Conservation (phyloP, 2,329 filamentous ascomycete genomes). For the Pseudogymnoascus sp. region DNA sequence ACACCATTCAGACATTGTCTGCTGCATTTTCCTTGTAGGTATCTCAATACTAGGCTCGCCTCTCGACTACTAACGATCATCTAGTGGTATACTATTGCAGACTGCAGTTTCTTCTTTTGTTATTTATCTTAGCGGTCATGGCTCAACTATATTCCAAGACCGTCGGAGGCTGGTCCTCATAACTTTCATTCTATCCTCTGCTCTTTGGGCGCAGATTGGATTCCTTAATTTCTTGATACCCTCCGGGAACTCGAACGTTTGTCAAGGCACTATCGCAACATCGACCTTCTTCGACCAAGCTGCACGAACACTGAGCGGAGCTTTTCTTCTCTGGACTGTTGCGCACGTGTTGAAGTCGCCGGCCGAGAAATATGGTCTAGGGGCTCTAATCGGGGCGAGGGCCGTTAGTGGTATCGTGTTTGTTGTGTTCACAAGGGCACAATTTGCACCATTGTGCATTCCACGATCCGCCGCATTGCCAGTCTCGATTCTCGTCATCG, state of each 20-base stretch:
- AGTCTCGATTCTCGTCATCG: conserved; percentile 25
- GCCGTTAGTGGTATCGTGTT: conserved; percentile 25
- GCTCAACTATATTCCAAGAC: conserved; percentile 27
- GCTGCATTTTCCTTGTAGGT: conserved; percentile 31
- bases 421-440: conserved; percentile 27
- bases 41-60: neutral
- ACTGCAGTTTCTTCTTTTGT: conserved; percentile 26
- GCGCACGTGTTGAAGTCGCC: conserved; percentile 25
- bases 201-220: conserved; percentile 25
- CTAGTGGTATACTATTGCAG: conserved; percentile 29
- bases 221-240: conserved; percentile 27
- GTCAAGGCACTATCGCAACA: conserved; percentile 25
- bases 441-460: conserved; percentile 27
- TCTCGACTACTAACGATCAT: conserved; percentile 15
- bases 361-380: conserved; percentile 22
- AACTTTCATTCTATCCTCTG: conserved; percentile 28
- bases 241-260: conserved; percentile 17
- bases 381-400: conserved; percentile 24
- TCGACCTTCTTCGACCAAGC: conserved; percentile 28
- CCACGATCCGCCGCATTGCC: conserved; percentile 25
- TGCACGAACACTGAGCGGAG: conserved; percentile 26
- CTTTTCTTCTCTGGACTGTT: conserved; percentile 29
- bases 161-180: conserved; percentile 33
- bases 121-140: conserved; percentile 26
- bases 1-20: conserved; percentile 26